Base-by-base conservation (phyloP, 139 green algal species). In the Chlamydomonas schloesseri region DNA sequence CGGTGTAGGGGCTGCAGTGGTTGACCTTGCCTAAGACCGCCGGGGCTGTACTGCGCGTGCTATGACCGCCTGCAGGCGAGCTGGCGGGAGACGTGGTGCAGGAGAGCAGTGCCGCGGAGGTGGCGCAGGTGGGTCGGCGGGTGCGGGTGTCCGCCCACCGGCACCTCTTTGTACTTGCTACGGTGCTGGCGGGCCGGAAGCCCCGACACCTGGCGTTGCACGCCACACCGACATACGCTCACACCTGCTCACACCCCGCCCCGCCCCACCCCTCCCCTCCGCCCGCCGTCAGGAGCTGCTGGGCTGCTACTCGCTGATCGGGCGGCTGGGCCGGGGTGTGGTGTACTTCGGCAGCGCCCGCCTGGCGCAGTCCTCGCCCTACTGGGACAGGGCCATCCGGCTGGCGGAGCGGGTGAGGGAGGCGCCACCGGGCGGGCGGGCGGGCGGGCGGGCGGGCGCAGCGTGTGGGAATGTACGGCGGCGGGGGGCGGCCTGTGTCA, bases 301-400 rank as follows among this genome's bases (percentile, higher is more conserved):
- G 71, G 91, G 84, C 36, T 93, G 89, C 78, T 95, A 95, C 55
- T 86, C 90, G 31, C 86, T 97, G 18, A 92, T 97, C 36, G 91
- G 91, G 64, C 88, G 78, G 37, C 71, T 91, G 50, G 93, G 92
- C 5, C 77, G 93, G 0, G 94, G 94, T 0, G 89, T 94, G 0
- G 94, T 96, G 26, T 96, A 96, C 84, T 96, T 96, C 67, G 94
- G 94, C 76, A 89, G 67, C 15, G 92, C 93, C 3, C 89, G 93
- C 0, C 83, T 96, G 50, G 90, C 84, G 62, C 64, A 85, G 60
- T 87, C 81, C 31, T 91, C 72, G 3, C 68, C 82, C 23, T 90
- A 94, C 71, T 96, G 90, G 69, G 15, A 68, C 26, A 65, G 88
- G 8, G 78, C 78, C 5, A 53, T 84, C 2, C 64, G 78, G 28